These are phyloP conservation scores for Prunus kanzakura DNA, from an alignment of 306 rosid genomes.

Conservation along the genomic window DNA sequence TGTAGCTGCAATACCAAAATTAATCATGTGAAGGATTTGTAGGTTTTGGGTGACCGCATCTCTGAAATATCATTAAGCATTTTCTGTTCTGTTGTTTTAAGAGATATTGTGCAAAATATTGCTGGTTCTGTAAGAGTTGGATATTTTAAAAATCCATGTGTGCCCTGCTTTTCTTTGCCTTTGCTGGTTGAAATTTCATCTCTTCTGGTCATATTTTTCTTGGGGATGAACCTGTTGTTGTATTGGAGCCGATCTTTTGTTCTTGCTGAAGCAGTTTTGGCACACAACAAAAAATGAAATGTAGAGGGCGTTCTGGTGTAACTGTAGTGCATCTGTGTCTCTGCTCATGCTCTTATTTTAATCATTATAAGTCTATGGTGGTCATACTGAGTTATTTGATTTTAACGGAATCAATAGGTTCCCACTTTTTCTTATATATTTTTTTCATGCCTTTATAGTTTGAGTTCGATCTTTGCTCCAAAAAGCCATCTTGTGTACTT, in stretches of 20 bases:
- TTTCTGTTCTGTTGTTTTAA: neutral
- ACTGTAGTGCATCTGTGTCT: neutral
- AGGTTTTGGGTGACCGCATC: neutral
- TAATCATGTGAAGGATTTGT: neutral
- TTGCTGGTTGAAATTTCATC: slow-evolving; percentile 1
- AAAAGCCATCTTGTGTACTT: slow-evolving; percentile 19
- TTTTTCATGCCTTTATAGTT: neutral
- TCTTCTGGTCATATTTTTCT: neutral
- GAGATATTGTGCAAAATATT: neutral
- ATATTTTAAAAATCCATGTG: slow-evolving; percentile 1
- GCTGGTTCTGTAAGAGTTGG: neutral
- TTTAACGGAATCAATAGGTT: neutral
- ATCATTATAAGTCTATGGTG: neutral
- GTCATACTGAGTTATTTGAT: neutral
- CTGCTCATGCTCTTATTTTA: neutral
- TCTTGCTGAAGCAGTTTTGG: neutral
- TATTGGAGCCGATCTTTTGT: neutral
- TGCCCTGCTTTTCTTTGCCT: slow-evolving; percentile 1
- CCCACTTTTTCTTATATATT: neutral
- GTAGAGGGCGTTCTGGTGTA: neutral
- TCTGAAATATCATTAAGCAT: neutral
- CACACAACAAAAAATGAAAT: neutral
- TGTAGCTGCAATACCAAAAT: neutral
- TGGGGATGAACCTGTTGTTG: slow-evolving; percentile 4
- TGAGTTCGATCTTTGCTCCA: slow-evolving; percentile 15